Percentiles rank a stretch among this genome's conserved stretches.
Conservation (phyloP, 352 stramenopile genomes). For the Achlya hypogyna region DNA sequence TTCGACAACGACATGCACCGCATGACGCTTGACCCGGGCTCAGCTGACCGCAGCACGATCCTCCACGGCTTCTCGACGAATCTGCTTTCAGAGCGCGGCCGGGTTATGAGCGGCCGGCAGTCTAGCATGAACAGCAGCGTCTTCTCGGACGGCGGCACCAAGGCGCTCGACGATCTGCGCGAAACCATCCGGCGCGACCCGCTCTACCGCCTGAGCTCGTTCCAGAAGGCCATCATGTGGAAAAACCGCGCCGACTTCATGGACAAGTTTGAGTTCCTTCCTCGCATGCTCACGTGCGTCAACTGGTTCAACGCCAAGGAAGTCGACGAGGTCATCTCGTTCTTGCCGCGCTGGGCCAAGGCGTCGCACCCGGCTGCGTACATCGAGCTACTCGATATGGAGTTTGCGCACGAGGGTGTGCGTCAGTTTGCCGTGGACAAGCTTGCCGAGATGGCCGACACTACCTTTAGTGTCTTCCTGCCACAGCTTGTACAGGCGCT, state of each 20-base stretch:
- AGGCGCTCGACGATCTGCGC: conserved; percentile 39
- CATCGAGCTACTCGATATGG: conserved; percentile 72
- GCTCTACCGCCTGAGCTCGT: conserved; percentile 67
- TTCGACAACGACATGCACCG: not conserved
- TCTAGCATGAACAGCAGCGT: not conserved
- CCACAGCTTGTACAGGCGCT: conserved; percentile 83
- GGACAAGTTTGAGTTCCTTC: conserved; percentile 58
- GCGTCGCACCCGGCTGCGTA: conserved; percentile 73
- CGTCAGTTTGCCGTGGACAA: conserved; percentile 68
- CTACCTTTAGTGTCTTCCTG: conserved; percentile 83
- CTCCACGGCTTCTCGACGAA: not conserved
- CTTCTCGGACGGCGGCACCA: conserved; percentile 34
- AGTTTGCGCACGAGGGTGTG: conserved; percentile 70
- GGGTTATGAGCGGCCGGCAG: not conserved
- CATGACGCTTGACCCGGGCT: not conserved
- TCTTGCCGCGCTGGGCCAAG: conserved; percentile 62
- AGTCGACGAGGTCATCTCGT: conserved; percentile 53
- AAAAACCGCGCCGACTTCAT: conserved; percentile 71
- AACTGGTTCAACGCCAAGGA: conserved; percentile 73
- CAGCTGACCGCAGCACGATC: not conserved
- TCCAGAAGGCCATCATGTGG: conserved; percentile 80
- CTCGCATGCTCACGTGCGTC: conserved; percentile 68
- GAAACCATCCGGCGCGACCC: conserved; percentile 72
- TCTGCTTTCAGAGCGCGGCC: not conserved
- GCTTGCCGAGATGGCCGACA: conserved; percentile 73